A percentile compares a stretch with the other conserved stretches of the same genome.
Evolutionary conservation across 345 rosid species (phyloP).

Genomic region (Corymbia maculata): DNA sequence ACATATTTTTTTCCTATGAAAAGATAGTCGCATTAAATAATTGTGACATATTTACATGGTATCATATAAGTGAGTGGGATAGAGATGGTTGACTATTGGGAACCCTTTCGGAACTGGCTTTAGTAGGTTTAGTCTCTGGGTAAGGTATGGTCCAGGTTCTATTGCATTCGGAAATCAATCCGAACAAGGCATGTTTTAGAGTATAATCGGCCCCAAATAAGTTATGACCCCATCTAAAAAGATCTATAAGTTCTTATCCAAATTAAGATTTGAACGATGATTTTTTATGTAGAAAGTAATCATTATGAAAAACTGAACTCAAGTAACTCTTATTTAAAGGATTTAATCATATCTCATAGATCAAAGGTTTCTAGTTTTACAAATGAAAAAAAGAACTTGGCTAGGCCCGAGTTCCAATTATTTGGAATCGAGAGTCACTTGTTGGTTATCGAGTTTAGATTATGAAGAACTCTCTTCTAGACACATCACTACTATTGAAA

Average conservation of each 20-base stretch:
- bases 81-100: neutral
- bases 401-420: too few relatives aligned
- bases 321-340: neutral
- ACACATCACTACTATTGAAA: too few relatives aligned
- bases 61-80: neutral
- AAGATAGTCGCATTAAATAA: neutral
- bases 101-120: neutral
- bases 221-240: neutral
- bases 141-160: neutral
- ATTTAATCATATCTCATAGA: too few relatives aligned
- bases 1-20: neutral
- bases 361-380: too few relatives aligned
- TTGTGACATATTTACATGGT: neutral
- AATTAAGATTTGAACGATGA: neutral
- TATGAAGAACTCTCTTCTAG: too few relatives aligned
- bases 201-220: rapidly evolving
- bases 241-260: neutral
- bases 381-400: too few relatives aligned
- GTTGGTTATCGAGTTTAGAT: too few relatives aligned
- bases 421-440: too few relatives aligned
- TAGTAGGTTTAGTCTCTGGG: neutral
- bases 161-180: neutral
- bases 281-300: neutral
- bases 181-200: neutral
- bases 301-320: rapidly evolving